A percentile compares a stretch with the other conserved stretches of the same genome.
These are phyloP conservation scores for Amanita brunnescens DNA, from an alignment of 768 basidiomycete genomes.

Conservation along the genomic window DNA sequence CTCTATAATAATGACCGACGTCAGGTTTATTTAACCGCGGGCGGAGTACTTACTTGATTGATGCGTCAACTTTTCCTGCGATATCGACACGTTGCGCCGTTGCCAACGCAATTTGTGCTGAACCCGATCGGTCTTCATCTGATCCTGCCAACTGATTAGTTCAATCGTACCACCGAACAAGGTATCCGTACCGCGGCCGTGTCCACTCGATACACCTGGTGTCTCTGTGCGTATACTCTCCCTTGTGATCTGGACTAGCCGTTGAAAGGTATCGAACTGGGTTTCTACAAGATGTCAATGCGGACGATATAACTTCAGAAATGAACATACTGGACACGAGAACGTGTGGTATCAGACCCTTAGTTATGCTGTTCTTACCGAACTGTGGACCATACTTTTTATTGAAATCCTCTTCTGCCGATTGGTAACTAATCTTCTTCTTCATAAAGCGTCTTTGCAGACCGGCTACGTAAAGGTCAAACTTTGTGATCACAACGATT, in stretches of 20 bases:
- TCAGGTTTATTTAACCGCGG: not conserved
- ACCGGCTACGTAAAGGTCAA: slow-evolving; percentile 15
- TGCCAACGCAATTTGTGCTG: not conserved
- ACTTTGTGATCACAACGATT: slow-evolving; percentile 25
- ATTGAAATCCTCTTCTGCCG: not conserved
- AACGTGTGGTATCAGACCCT: too few relatives aligned
- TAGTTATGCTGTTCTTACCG: too few relatives aligned
- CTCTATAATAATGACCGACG: not conserved
- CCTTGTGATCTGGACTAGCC: too few relatives aligned
- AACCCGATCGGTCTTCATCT: not conserved
- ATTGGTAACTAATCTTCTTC: not conserved
- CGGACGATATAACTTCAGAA: too few relatives aligned
- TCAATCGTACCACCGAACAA: not conserved
- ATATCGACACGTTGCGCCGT: not conserved
- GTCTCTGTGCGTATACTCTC: not conserved
- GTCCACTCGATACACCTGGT: not conserved
- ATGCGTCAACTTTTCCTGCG: not conserved
- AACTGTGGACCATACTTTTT: not conserved
- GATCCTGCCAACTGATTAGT: not conserved
- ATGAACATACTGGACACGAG: too few relatives aligned
- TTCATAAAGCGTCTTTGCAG: too few relatives aligned
- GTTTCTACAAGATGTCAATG: too few relatives aligned
- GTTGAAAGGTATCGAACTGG: too few relatives aligned
- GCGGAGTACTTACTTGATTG: not conserved
- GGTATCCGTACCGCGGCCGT: too few relatives aligned